Evolutionary conservation across 2,329 filamentous ascomycete genomes (phyloP).

Genomic region (Penicillium italicum): DNA sequence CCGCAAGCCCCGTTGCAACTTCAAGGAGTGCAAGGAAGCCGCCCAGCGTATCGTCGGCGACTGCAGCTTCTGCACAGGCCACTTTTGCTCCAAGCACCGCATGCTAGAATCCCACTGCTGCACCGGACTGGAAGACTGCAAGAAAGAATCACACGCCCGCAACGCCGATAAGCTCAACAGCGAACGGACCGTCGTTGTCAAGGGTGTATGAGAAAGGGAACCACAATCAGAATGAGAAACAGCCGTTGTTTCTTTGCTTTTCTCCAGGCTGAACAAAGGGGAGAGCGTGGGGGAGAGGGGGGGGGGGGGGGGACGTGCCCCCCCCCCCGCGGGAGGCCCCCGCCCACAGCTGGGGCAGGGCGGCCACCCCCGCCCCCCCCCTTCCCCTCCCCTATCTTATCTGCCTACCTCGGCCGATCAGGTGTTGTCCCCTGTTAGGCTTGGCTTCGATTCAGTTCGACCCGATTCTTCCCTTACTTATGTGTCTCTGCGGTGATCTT

Average conservation of each 20-base stretch:
- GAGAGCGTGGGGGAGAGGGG: no score
- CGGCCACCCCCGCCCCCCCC: no score
- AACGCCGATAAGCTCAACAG: slow-evolving; percentile 90
- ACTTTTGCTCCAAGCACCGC: slow-evolving; percentile 93
- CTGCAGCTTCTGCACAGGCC: slow-evolving; percentile 89
- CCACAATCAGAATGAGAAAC: not conserved
- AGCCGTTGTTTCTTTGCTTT: not conserved
- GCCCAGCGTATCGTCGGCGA: slow-evolving; percentile 94
- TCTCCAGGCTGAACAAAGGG: not conserved
- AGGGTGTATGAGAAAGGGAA: slow-evolving; percentile 64
- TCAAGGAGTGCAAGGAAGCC: slow-evolving; percentile 81
- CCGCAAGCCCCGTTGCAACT: slow-evolving; percentile 70
- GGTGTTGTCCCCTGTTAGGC: not conserved
- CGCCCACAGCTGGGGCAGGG: no score
- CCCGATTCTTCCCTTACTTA: slow-evolving; percentile 10
- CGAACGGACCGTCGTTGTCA: slow-evolving; percentile 91
- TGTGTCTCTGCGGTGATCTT: slow-evolving; percentile 18
- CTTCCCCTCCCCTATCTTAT: not conserved
- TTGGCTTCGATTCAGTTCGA: not conserved
- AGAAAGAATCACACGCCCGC: slow-evolving; percentile 91
- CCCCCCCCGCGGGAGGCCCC: no score
- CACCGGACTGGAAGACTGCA: slow-evolving; percentile 89
- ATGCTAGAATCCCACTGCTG: slow-evolving; percentile 94
- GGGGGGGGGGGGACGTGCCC: no score
- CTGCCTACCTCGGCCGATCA: not conserved